Evolutionary conservation across 106 monocot genomes (phyloP).

Genomic region (Iris macrosiphon): DNA sequence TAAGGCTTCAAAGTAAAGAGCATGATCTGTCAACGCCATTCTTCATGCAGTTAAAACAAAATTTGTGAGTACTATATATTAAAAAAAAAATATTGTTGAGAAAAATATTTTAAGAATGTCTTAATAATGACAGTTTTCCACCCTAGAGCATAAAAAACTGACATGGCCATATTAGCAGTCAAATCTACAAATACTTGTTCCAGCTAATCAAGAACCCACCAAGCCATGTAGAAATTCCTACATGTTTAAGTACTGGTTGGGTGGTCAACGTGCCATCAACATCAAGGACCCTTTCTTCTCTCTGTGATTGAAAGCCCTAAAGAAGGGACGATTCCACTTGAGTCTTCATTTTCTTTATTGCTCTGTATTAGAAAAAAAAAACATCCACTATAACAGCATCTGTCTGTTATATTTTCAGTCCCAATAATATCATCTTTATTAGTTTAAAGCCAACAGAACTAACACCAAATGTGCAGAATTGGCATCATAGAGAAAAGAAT

Average conservation of each 20-base stretch:
- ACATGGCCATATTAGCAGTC: not conserved
- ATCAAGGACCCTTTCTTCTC: conserved; percentile 84
- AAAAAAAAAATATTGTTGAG: not conserved
- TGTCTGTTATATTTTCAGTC: not conserved
- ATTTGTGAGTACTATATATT: not conserved
- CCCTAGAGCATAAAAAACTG: not conserved
- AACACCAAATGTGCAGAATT: no score
- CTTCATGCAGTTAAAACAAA: conserved; percentile 55
- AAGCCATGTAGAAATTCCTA: conserved; percentile 93
- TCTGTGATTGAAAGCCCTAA: conserved; percentile 38
- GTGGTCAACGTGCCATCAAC: conserved; percentile 93
- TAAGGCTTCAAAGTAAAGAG: conserved; percentile 87
- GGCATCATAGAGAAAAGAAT: no score
- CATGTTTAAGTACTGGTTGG: conserved; percentile 93
- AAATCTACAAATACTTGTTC: not conserved
- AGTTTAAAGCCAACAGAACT: no score
- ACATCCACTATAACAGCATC: not conserved
- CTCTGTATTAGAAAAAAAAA: conserved; percentile 38
- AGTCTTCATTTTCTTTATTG: conserved; percentile 80
- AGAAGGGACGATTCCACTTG: conserved; percentile 89
- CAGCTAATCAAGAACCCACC: conserved; percentile 41
- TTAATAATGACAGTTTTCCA: conserved; percentile 1
- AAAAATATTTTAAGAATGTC: no score
- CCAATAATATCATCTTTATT: no score
- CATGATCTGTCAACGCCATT: conserved; percentile 84